Evolutionary conservation across 2,329 filamentous ascomycete species (phyloP), one percentile per base, ranked within the genome.

Genomic region (Diaporthe sp.): DNA sequence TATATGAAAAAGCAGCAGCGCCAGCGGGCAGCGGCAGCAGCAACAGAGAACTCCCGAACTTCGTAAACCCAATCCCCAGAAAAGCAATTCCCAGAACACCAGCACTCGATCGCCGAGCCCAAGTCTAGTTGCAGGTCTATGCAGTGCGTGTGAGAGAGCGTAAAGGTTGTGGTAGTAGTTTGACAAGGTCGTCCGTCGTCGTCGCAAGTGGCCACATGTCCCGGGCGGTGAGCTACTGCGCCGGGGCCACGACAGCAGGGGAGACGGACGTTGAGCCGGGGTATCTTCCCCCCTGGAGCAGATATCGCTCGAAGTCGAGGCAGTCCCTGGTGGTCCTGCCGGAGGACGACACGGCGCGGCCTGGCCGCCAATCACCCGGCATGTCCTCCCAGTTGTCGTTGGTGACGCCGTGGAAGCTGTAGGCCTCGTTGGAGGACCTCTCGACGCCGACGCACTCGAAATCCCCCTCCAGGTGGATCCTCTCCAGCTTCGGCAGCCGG

Each of bases 391-490:
- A 86, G 22, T 83, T 77, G 71, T 86, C 85, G 76, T 85, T 82
- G 42, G 84, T 84, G 65, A 84, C 79, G 2, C 84, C 81, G 65
- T 82, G 82, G 76, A 87, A 87, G 75, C 82, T 81, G 79, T 85
- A 86, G 19, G 80, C 78, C 77, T 87, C 85, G 75, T 83, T 80
- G 15, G 82, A 80, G 39, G 79, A 80, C 2, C 83, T 78, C 76
- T 81, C 81, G 50, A 80, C 80, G 66, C 83, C 81, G 32, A 84
- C 83, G 59, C 84, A 85, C 75, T 85, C 83, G 59, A 86, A 84
- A 68, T 86, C 85, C 5, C 87, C 87, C 74, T 87, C 85, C 65
- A 88, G 80, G 69, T 86, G 84, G 70, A 88, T 80, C 27, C 83
- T 82, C 76, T 85, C 80, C 50, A 88, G 81, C 42, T 80, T 79